phyloP scores from a whole-genome alignment of 2,329 filamentous ascomycete genomes.

The Apiospora phragmitis region DNA sequence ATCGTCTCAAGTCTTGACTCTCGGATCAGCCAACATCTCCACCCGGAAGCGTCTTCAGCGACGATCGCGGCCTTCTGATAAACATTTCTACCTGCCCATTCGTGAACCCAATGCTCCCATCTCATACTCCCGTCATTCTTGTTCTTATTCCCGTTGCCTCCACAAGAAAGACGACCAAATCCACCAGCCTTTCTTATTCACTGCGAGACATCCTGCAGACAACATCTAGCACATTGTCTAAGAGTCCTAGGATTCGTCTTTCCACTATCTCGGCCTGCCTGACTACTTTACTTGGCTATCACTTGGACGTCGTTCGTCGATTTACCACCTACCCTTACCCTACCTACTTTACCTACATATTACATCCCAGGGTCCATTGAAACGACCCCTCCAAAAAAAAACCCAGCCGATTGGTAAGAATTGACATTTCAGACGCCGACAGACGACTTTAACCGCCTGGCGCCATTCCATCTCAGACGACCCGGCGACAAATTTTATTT shows the following conservation, averaged over 20 bases:
- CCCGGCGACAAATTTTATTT: conserved; percentile 1
- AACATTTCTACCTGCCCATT: conserved; percentile 7
- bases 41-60: conserved; percentile 11
- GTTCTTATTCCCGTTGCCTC: not conserved
- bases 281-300: not conserved
- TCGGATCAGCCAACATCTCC: conserved; percentile 2
- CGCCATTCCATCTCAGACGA: not conserved
- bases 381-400: conserved; percentile 7
- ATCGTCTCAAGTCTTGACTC: conserved; percentile 9
- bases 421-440: conserved; percentile 4
- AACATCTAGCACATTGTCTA: not conserved
- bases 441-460: conserved; percentile 10
- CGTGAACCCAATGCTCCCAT: not conserved
- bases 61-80: conserved; percentile 12
- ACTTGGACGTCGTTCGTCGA: not conserved
- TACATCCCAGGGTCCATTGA: not conserved
- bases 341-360: not conserved
- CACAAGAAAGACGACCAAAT: not conserved
- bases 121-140: conserved; percentile 1
- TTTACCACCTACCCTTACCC: not conserved
- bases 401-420: not conserved
- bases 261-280: not conserved
- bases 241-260: not conserved
- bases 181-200: not conserved
- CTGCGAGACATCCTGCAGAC: not conserved